Conservation (phyloP, 1,284 basidiomycete genomes). For the Marasmius oreades region DNA sequence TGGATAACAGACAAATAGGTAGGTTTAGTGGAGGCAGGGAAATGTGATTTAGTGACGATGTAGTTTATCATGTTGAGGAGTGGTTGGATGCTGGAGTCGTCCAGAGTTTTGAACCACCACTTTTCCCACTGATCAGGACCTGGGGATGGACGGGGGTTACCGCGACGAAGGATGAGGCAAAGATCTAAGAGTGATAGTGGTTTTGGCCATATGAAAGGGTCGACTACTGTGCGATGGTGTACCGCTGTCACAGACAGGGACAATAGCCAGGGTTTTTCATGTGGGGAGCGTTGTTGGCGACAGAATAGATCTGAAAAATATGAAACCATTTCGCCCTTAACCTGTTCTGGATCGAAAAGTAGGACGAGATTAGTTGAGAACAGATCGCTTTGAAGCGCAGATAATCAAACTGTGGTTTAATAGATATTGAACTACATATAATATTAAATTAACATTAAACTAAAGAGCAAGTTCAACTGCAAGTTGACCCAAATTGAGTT, state of each 20-base stretch:
- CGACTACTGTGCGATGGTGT: not conserved
- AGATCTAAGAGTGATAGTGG: not conserved
- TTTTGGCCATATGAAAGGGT: not conserved
- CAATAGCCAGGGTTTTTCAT: not conserved
- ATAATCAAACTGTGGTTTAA: too few species aligned
- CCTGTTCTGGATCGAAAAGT: too few species aligned
- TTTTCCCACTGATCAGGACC: conserved; percentile 26
- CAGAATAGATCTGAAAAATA: not conserved
- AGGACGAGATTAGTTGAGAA: too few species aligned
- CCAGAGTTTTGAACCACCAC: conserved; percentile 19
- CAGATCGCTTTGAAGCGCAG: too few species aligned
- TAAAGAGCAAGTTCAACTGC: too few species aligned
- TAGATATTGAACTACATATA: too few species aligned
- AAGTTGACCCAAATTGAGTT: too few species aligned
- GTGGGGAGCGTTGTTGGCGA: not conserved
- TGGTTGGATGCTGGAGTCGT: conserved; percentile 14
- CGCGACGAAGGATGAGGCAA: conserved; percentile 10
- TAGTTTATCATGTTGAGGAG: conserved; percentile 20
- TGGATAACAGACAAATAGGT: not conserved
- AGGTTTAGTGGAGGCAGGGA: conserved; percentile 14
- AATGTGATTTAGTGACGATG: conserved; percentile 19
- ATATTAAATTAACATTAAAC: too few species aligned
- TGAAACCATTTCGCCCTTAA: not conserved
- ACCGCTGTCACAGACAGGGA: not conserved
- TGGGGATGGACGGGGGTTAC: conserved; percentile 22